phyloP scores from a whole-genome alignment of 148 eudicot species.

The Pharnaceum exiguum region DNA sequence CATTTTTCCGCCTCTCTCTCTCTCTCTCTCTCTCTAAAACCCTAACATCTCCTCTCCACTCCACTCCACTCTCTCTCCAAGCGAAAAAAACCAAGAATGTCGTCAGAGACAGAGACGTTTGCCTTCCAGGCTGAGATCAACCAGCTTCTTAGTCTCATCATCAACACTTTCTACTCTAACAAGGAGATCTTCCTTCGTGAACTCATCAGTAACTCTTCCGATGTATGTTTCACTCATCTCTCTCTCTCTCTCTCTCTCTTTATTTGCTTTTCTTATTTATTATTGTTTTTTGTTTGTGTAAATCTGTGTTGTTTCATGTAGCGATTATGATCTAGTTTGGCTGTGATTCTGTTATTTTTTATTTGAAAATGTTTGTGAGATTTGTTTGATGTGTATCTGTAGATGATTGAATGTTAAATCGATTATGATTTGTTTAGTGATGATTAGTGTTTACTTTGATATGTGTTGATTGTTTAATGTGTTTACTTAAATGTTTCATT shows the following conservation, averaged over 20 bases:
- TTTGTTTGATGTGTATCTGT: too few species aligned
- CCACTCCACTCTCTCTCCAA: neutral
- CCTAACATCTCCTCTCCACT: too few species aligned
- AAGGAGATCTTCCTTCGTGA: conserved; percentile 89
- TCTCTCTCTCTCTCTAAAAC: neutral
- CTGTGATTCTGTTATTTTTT: too few species aligned
- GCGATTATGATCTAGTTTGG: too few species aligned
- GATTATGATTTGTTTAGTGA: too few species aligned
- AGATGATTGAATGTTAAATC: too few species aligned
- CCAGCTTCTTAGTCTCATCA: conserved; percentile 72
- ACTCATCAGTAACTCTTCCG: conserved; percentile 71
- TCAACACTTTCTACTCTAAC: conserved; percentile 81
- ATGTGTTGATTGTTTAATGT: too few species aligned
- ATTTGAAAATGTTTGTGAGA: too few species aligned
- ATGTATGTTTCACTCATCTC: conserved; percentile 34
- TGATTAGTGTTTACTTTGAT: too few species aligned
- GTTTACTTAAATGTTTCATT: too few species aligned
- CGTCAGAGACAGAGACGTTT: conserved; percentile 75
- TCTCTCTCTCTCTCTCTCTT: neutral
- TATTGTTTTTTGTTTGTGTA: neutral
- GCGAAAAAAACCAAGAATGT: neutral
- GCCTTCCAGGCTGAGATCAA: conserved; percentile 88
- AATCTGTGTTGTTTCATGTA: neutral
- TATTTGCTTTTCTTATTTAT: neutral
- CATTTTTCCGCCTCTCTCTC: neutral